Conservation (phyloP, 2,329 filamentous ascomycete species). For the Sclerotinia spermophila region DNA sequence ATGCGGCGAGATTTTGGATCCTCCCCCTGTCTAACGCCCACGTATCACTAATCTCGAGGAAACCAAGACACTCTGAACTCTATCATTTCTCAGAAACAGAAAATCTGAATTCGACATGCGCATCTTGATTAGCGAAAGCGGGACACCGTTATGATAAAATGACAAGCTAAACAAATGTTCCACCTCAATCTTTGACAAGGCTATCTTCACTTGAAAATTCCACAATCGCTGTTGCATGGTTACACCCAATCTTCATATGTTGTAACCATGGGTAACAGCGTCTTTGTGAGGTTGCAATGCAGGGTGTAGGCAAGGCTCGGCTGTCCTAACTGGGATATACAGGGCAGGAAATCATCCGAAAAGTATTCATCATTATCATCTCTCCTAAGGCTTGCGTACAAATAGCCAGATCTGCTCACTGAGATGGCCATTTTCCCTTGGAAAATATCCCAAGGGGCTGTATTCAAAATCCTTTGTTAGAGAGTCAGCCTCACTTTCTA, state of each 20-base stretch:
- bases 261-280: background rate
- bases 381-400: background rate
- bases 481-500: background rate
- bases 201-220: background rate
- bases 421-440: background rate
- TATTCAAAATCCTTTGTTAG: background rate
- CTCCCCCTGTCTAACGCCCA: background rate
- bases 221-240: background rate
- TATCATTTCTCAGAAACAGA: background rate
- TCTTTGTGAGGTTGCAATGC: background rate
- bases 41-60: background rate
- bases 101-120: background rate
- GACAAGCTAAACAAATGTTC: background rate
- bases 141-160: background rate
- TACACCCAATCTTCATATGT: background rate
- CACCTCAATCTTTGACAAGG: background rate
- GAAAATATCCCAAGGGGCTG: background rate
- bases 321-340: background rate
- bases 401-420: background rate
- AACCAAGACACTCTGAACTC: background rate
- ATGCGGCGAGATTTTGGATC: background rate
- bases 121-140: conserved; percentile 6
- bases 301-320: background rate
- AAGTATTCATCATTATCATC: background rate
- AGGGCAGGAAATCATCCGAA: background rate